These are phyloP conservation scores for Cladosporium colombiae DNA, from an alignment of 2,329 filamentous ascomycete genomes.

Conservation along the genomic window DNA sequence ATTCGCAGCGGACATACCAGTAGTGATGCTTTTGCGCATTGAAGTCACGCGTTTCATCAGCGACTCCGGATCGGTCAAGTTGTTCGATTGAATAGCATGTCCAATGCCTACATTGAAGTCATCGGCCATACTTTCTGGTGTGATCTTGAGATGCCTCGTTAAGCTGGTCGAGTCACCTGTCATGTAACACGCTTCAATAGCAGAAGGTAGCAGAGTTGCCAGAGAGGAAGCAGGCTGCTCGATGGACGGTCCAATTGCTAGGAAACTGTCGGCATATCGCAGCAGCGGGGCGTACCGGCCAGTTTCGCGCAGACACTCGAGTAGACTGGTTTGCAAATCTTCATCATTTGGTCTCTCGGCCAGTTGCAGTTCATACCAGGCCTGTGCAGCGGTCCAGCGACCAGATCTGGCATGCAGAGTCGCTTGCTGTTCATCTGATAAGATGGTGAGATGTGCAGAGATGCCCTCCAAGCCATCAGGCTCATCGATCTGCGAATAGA, in stretches of 20 bases:
- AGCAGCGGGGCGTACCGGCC: slow-evolving; percentile 76
- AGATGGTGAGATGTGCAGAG: slow-evolving; percentile 77
- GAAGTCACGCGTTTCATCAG: slow-evolving; percentile 62
- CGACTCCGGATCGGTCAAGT: slow-evolving; percentile 51
- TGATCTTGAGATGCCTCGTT: slow-evolving; percentile 55
- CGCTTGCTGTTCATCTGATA: slow-evolving; percentile 93
- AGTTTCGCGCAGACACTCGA: slow-evolving; percentile 90
- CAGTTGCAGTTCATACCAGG: slow-evolving; percentile 93
- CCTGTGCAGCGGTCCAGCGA: slow-evolving; percentile 90
- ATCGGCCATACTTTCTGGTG: slow-evolving; percentile 40
- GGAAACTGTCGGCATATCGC: slow-evolving; percentile 81
- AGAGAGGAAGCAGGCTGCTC: slow-evolving; percentile 49
- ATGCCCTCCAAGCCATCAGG: slow-evolving; percentile 96
- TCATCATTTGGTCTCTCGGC: slow-evolving; percentile 74
- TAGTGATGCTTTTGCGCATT: slow-evolving; percentile 70
- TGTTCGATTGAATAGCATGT: slow-evolving; percentile 62
- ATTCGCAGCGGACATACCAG: slow-evolving; percentile 71
- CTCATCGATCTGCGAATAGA: slow-evolving; percentile 97
- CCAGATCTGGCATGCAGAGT: slow-evolving; percentile 91
- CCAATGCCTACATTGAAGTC: slow-evolving; percentile 86
- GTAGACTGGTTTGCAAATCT: slow-evolving; percentile 77
- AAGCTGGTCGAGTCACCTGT: slow-evolving; percentile 79
- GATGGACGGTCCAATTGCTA: slow-evolving; percentile 35
- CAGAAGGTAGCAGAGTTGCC: slow-evolving; percentile 60
- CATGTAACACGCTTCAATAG: slow-evolving; percentile 89